Evolutionary conservation across 2,329 filamentous ascomycete genomes (phyloP).

Genomic region (Passalora sequoiae): DNA sequence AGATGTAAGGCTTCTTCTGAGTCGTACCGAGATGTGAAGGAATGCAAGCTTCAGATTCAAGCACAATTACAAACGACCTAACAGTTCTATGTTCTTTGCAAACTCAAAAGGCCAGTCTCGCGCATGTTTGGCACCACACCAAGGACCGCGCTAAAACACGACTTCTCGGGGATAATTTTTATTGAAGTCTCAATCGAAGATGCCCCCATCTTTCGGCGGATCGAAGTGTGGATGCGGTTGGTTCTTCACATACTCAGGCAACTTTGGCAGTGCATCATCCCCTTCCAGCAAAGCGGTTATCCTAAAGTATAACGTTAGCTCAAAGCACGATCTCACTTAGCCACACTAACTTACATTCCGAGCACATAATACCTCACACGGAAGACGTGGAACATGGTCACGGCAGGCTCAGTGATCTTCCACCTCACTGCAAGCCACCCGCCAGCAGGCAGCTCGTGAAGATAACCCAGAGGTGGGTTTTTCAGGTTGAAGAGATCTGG

Average conservation of each 20-base stretch:
- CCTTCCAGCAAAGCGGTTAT: neutral
- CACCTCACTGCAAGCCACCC: conserved; percentile 20
- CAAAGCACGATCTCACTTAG: neutral
- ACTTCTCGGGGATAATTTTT: too few relatives aligned
- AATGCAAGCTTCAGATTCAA: too few relatives aligned
- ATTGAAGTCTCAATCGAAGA: too few relatives aligned
- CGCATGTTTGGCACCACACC: too few relatives aligned
- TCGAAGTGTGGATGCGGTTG: neutral
- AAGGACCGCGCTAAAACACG: too few relatives aligned
- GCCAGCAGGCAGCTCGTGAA: conserved; percentile 18
- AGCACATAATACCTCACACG: conserved; percentile 18
- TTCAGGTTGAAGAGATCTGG: conserved; percentile 10
- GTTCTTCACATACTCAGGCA: neutral
- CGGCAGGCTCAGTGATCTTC: conserved; percentile 17
- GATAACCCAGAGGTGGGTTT: conserved; percentile 15
- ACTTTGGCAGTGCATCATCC: neutral
- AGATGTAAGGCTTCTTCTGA: too few relatives aligned
- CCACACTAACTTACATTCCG: conserved; percentile 15
- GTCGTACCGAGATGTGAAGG: too few relatives aligned
- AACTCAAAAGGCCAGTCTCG: too few relatives aligned
- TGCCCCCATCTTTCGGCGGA: neutral
- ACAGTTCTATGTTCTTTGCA: too few relatives aligned
- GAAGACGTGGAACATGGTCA: conserved; percentile 21
- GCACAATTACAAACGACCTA: too few relatives aligned
- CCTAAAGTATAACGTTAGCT: neutral